phyloP scores from a whole-genome alignment of 768 basidiomycete genomes.

The Mycena capillaripes region DNA sequence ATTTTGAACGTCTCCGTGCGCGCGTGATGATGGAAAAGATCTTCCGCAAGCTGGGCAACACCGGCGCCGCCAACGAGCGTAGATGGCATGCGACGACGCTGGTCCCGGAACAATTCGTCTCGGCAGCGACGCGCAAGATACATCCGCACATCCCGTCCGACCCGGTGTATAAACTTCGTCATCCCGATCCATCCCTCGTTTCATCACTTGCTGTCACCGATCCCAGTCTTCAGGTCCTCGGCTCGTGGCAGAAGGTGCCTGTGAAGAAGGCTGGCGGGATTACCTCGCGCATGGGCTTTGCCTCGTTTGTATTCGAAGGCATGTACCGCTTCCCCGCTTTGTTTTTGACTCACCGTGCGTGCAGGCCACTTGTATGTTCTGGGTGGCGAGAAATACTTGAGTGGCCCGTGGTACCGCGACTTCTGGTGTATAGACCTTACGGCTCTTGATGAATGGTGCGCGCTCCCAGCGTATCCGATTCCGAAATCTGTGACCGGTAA shows the following conservation, averaged over 20 bases:
- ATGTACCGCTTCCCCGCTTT: neutral
- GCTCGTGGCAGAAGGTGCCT: conserved; percentile 53
- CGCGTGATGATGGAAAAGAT: conserved; percentile 40
- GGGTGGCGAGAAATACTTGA: conserved; percentile 44
- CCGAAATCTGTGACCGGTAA: conserved; percentile 31
- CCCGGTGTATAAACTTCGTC: conserved; percentile 38
- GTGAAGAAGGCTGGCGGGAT: conserved; percentile 34
- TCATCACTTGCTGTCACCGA: conserved; percentile 37
- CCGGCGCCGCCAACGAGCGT: conserved; percentile 48
- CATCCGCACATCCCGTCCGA: conserved; percentile 12
- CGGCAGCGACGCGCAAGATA: conserved; percentile 21
- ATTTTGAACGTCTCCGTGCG: conserved; percentile 43
- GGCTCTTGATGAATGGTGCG: conserved; percentile 43
- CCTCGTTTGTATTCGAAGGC: conserved; percentile 49
- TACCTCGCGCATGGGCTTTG: conserved; percentile 41
- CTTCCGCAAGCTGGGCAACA: conserved; percentile 50
- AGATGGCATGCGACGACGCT: conserved; percentile 37
- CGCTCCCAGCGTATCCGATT: conserved; percentile 43
- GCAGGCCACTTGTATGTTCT: conserved; percentile 46
- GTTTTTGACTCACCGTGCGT: neutral
- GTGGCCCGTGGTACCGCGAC: conserved; percentile 46
- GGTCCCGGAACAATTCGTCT: conserved; percentile 31
- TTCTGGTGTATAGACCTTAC: conserved; percentile 44
- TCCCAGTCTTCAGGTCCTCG: conserved; percentile 47
- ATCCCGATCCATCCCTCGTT: conserved; percentile 46